Conservation (phyloP, 305 asterid species). For the Petunia hybrid region DNA sequence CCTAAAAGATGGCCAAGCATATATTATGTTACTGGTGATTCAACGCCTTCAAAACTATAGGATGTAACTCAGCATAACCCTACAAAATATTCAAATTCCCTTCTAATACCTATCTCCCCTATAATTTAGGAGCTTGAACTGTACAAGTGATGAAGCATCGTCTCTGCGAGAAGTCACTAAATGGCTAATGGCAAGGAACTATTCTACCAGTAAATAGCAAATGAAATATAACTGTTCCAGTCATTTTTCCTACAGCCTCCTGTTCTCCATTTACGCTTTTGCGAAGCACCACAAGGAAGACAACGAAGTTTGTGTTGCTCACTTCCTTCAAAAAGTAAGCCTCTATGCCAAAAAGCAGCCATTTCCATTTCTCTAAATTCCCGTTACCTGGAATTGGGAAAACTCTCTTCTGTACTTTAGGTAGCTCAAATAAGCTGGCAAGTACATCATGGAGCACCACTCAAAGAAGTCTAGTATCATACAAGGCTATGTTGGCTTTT, state of each 20-base stretch:
- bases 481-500: background rate
- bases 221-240: background rate
- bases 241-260: background rate
- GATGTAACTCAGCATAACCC: too few relatives aligned
- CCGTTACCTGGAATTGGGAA: background rate
- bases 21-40: background rate
- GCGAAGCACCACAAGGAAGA: background rate
- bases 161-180: background rate
- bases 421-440: background rate
- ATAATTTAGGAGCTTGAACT: too few relatives aligned
- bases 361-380: too few relatives aligned
- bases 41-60: background rate
- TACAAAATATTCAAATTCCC: too few relatives aligned
- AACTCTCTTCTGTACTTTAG: background rate
- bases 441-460: background rate
- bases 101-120: too few relatives aligned
- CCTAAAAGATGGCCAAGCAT: background rate
- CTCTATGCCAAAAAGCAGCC: background rate
- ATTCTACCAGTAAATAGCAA: background rate
- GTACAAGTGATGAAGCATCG: too few relatives aligned
- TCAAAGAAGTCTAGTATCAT: background rate
- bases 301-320: background rate
- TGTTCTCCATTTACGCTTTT: background rate
- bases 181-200: background rate
- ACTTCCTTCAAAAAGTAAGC: background rate